Evolutionary conservation across 768 basidiomycete species (phyloP).

Genomic region (Rhizopogon roseolus): DNA sequence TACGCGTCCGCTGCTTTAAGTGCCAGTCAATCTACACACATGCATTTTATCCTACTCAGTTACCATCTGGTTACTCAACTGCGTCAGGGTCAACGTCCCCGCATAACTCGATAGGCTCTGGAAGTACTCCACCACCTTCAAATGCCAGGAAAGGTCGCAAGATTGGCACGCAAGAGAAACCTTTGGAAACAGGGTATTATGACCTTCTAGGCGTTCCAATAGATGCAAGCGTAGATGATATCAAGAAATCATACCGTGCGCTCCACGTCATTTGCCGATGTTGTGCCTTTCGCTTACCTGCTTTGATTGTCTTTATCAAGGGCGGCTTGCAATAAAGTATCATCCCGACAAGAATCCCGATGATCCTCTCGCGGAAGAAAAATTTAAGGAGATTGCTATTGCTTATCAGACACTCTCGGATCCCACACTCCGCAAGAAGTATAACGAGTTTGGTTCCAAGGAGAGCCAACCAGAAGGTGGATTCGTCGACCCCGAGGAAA

Average conservation of each 20-base stretch:
- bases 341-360: constrained; percentile 92
- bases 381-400: constrained; percentile 88
- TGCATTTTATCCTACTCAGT: constrained; percentile 63
- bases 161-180: constrained; percentile 85
- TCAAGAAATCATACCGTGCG: constrained; percentile 89
- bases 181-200: constrained; percentile 88
- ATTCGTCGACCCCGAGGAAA: constrained; percentile 82
- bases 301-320: constrained; percentile 29
- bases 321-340: constrained; percentile 82
- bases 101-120: constrained; percentile 4
- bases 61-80: constrained; percentile 28
- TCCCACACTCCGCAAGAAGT: constrained; percentile 68
- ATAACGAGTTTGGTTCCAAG: constrained; percentile 88
- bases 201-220: constrained; percentile 76
- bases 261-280: constrained; percentile 4
- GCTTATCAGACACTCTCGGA: constrained; percentile 88
- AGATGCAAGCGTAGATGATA: constrained; percentile 73
- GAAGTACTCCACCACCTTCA: constrained; percentile 13
- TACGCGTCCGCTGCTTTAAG: constrained; percentile 66
- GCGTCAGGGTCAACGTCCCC: constrained; percentile 7
- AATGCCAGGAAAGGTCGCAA: constrained; percentile 53
- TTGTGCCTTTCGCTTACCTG: not conserved
- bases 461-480: constrained; percentile 81
- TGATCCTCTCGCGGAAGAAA: constrained; percentile 79
- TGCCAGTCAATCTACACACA: constrained; percentile 60